Percentiles rank a stretch among this genome's conserved stretches.
These are phyloP conservation scores for Ascochyta lentis DNA, from an alignment of 2,329 filamentous ascomycete species.

Conservation along the genomic window DNA sequence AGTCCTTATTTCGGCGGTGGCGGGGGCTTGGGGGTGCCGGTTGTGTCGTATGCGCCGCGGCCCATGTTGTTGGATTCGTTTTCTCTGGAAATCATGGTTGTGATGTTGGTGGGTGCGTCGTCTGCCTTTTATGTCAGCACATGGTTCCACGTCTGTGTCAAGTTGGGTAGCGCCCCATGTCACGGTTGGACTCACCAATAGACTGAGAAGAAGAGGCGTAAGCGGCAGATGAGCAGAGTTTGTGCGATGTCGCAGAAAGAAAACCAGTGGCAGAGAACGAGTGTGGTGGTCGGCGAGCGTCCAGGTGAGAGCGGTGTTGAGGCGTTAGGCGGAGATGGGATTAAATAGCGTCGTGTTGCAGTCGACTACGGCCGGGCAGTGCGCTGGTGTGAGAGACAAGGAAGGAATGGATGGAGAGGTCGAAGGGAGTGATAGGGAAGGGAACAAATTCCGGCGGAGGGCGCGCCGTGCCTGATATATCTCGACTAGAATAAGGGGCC, in stretches of 20 bases:
- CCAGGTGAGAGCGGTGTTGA: slow-evolving; percentile 15
- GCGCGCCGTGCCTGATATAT: slow-evolving; percentile 43
- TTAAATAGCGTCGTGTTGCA: slow-evolving; percentile 40
- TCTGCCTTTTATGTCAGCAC: slow-evolving; percentile 44
- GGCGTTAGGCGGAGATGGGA: slow-evolving; percentile 20
- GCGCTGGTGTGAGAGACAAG: slow-evolving; percentile 19
- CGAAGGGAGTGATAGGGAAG: slow-evolving; percentile 35
- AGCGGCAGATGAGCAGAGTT: slow-evolving; percentile 31
- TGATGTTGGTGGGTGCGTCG: slow-evolving; percentile 31
- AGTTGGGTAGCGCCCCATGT: slow-evolving; percentile 17
- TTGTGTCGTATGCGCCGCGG: slow-evolving; percentile 58
- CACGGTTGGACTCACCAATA: slow-evolving; percentile 28
- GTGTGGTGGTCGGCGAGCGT: slow-evolving; percentile 27
- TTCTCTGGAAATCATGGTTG: slow-evolving; percentile 51
- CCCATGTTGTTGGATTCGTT: slow-evolving; percentile 55
- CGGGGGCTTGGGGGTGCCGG: slow-evolving; percentile 56
- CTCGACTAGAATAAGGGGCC: slow-evolving; percentile 35
- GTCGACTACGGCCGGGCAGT: slow-evolving; percentile 42
- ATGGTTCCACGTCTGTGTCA: slow-evolving; percentile 24
- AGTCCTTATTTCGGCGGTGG: slow-evolving; percentile 49
- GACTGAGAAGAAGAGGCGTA: slow-evolving; percentile 25
- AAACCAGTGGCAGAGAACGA: slow-evolving; percentile 21
- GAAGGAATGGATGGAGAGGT: slow-evolving; percentile 35
- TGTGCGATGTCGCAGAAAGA: slow-evolving; percentile 23
- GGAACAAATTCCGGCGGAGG: slow-evolving; percentile 33